Base-by-base conservation (phyloP, 1,139 yeast species). In the Pichia sp. region DNA sequence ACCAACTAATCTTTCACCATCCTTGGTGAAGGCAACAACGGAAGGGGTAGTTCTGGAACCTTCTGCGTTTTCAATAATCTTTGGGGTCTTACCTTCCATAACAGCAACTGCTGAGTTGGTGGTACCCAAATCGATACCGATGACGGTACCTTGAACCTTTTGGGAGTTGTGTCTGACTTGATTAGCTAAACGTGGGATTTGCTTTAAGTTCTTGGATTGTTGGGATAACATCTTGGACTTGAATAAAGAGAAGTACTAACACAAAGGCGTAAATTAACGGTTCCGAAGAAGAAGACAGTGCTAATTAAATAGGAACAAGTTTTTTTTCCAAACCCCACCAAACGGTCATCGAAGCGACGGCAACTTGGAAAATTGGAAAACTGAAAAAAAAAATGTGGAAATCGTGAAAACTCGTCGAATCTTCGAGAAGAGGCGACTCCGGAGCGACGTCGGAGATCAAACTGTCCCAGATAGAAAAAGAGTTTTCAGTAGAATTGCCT, bases 1-100 rank as follows among this genome's bases (percentile, higher is more conserved):
- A 77, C 98, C 98, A 56, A 92, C 98, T 56, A 92, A 73, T 69
- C 95, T 81, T 72, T 90, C 96, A 56, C 88, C 88, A 53, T 88
- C 96, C 71, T 87, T 88, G 66, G 96, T 86, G 81, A 92, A 90
- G 49, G 97, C 98, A 58, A 92, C 98, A 44, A 92, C 95, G 41
- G 98, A 92, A 40, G 98, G 98, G 42, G 98, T 92, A 54, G 98
- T 92, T 73, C 98, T 85, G 48, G 96, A 85, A 80, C 98, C 98
- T 75, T 92, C 98, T 52, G 95, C 85, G 72, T 92, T 92, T 75
- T 90, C 97, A 61, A 92, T 85, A 61, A 94, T 95, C 73, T 87
- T 87, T 61, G 98, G 97, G 50, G 83, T 72, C 71, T 87, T 85
- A 67, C 98, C 98, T 71, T 87, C 95, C 95, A 92, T 90, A 55